Conservation (phyloP, 805 yeast genomes). For the Lachancea fermentati region DNA sequence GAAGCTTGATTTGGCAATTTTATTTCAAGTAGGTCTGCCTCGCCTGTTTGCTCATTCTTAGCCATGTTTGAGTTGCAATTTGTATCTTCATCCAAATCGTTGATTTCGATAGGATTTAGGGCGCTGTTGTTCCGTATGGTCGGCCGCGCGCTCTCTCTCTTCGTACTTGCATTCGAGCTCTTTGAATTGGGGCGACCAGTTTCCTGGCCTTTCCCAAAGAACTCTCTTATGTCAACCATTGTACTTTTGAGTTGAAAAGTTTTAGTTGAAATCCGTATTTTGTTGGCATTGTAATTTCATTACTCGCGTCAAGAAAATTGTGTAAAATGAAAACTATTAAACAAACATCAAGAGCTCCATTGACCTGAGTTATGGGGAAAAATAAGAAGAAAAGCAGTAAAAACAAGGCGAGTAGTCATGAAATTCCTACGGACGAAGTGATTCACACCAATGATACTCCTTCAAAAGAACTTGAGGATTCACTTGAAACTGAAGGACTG, state of each 20-base stretch:
- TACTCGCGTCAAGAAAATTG: conserved; percentile 1
- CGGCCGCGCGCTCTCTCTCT: not conserved
- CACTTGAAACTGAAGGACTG: no score
- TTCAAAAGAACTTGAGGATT: no score
- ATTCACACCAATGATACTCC: not conserved
- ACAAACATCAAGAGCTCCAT: not conserved
- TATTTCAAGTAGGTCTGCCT: conserved; percentile 2
- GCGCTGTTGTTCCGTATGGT: not conserved
- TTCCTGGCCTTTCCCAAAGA: conserved; percentile 27
- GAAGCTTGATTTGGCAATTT: conserved; percentile 1
- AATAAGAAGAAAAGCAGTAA: conserved; percentile 17
- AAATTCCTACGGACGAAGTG: not conserved
- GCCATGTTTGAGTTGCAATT: not conserved
- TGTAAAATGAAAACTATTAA: not conserved
- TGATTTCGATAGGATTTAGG: conserved; percentile 8
- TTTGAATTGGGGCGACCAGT: not conserved
- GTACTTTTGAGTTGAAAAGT: not conserved
- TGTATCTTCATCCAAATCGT: conserved; percentile 13
- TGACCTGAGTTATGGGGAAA: conserved; percentile 13
- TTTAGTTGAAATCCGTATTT: not conserved
- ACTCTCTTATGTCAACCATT: conserved; percentile 39
- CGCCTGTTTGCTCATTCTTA: not conserved
- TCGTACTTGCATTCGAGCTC: not conserved
- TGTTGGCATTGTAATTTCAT: not conserved
- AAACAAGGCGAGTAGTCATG: conserved; percentile 5